These are phyloP conservation scores for Trametes hirsuta DNA, from an alignment of 1,284 basidiomycete species.

Conservation along the genomic window DNA sequence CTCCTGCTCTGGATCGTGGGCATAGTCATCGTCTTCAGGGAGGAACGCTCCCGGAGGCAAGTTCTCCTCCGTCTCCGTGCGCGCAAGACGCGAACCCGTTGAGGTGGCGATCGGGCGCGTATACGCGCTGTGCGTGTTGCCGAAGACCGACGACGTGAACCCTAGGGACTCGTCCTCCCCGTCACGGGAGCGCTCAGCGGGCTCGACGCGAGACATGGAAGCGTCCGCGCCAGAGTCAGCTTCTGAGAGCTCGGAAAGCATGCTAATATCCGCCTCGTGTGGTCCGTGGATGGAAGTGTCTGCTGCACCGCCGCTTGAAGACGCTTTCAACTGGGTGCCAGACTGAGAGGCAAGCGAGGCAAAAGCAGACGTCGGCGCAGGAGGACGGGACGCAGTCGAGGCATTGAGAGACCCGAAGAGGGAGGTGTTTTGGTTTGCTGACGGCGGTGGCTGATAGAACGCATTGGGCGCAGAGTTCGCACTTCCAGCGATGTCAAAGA, in stretches of 20 bases:
- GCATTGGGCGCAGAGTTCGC: conserved; percentile 59
- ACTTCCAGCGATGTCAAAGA: conserved; percentile 47
- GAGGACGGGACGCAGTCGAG: conserved; percentile 1
- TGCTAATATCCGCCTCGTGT: conserved; percentile 26
- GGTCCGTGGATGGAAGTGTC: conserved; percentile 20
- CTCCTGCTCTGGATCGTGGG: background rate
- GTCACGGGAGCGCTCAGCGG: conserved; percentile 12
- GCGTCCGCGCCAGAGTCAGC: conserved; percentile 13
- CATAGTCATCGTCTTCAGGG: conserved; percentile 26
- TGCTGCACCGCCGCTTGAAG: background rate
- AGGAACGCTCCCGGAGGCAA: conserved; percentile 46
- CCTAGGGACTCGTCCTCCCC: conserved; percentile 19
- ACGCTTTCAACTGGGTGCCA: background rate
- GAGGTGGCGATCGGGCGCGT: conserved; percentile 12
- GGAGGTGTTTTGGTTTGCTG: conserved; percentile 24
- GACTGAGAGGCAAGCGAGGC: conserved; percentile 14
- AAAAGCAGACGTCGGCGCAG: conserved; percentile 20
- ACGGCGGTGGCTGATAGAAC: conserved; percentile 57
- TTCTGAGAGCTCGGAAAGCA: conserved; percentile 25
- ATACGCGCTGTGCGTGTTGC: conserved; percentile 4
- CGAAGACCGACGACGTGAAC: conserved; percentile 26
- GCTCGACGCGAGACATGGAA: conserved; percentile 5
- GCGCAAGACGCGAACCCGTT: conserved; percentile 16
- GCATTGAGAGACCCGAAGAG: conserved; percentile 15
- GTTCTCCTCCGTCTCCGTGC: conserved; percentile 25